Base-by-base conservation (phyloP, 2,329 filamentous ascomycete genomes). In the Chaetomiaceae sp. region DNA sequence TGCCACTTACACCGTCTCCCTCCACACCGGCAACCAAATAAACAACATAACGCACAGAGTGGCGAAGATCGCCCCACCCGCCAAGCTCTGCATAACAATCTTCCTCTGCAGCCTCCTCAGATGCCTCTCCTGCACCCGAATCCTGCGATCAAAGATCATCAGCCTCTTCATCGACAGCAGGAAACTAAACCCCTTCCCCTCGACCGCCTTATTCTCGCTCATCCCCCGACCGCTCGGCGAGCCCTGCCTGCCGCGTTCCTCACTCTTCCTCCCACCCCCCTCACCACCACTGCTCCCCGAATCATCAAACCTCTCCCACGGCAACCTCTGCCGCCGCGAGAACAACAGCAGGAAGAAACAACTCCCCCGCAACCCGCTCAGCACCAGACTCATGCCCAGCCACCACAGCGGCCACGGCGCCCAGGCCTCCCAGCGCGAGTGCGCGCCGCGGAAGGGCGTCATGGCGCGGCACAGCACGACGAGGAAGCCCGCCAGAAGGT, bases 331-430 rank as follows among this genome's bases (percentile, higher is more conserved):
- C 29, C 71, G 62, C 29, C 69, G 62, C 8, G 66, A 67, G 52
- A 73, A 71, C 18, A 73, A 63, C 45, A 74, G 55, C 36, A 73
- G 56, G 49, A 74, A 72, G 58, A 73, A 73, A 54, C 71, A 74
- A 44, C 64, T 68, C 2, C 71, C 71, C 30, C 71, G 58, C 14
- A 72, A 48, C n/a, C 71, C 71, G 0, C 67, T 67, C 17, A 73
- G 56, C 19, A 73, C 60, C 3, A 73, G 56, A 4, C 64, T 68
- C 47, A 70, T 53, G 14, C 71, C 71, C 4, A 71, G 50, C 55
- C 64, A 67, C 71, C 70, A 73, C 53, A 73, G 56, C 14, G 69
- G 69, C 67, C 69, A 72, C 8, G 67, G 61, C 0, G 62, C 68
- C 30, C 71, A 65, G 7, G 63, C 64, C 40, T 70, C 62, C 61